Percentiles rank a stretch among this genome's conserved stretches.
Evolutionary conservation across 2,329 filamentous ascomycete species (phyloP).

Genomic region (Neofusicoccum parvum): DNA sequence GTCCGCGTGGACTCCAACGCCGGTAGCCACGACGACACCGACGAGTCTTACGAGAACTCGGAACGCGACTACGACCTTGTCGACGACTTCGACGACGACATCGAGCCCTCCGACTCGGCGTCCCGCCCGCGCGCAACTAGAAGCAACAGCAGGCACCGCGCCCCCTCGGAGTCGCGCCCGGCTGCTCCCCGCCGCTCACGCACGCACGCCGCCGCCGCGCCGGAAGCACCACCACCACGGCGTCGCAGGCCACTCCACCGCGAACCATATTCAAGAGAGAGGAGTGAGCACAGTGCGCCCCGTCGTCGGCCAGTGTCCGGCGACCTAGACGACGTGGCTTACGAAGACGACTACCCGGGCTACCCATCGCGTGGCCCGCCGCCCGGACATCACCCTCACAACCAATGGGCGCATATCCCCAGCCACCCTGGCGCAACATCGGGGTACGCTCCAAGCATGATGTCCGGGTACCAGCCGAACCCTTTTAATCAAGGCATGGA

Average conservation of each 20-base stretch:
- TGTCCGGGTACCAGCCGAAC: constrained; percentile 38
- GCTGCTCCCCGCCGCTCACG: constrained; percentile 34
- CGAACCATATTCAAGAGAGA: constrained; percentile 29
- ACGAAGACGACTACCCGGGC: constrained; percentile 51
- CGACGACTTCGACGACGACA: constrained; percentile 46
- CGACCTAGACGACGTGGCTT: constrained; percentile 46
- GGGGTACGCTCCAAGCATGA: constrained; percentile 41
- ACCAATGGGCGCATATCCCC: constrained; percentile 41
- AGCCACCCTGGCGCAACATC: constrained; percentile 32
- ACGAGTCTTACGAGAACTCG: constrained; percentile 34
- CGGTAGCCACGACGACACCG: constrained; percentile 36
- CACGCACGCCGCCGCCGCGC: constrained; percentile 24
- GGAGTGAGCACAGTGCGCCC: constrained; percentile 29
- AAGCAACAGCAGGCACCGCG: constrained; percentile 27
- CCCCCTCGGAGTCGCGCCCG: constrained; percentile 36
- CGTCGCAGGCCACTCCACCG: constrained; percentile 34
- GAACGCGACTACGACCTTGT: constrained; percentile 33
- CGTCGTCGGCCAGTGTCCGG: constrained; percentile 34
- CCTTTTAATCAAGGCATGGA: constrained; percentile 30
- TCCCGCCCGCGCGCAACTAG: constrained; percentile 40
- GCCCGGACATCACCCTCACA: constrained; percentile 36
- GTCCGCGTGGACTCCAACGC: constrained; percentile 29
- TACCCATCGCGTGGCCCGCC: constrained; percentile 37
- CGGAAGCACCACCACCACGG: background rate
- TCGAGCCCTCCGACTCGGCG: constrained; percentile 53